Conservation (phyloP, 2,329 filamentous ascomycete genomes). For the Colletotrichum tropicicola region DNA sequence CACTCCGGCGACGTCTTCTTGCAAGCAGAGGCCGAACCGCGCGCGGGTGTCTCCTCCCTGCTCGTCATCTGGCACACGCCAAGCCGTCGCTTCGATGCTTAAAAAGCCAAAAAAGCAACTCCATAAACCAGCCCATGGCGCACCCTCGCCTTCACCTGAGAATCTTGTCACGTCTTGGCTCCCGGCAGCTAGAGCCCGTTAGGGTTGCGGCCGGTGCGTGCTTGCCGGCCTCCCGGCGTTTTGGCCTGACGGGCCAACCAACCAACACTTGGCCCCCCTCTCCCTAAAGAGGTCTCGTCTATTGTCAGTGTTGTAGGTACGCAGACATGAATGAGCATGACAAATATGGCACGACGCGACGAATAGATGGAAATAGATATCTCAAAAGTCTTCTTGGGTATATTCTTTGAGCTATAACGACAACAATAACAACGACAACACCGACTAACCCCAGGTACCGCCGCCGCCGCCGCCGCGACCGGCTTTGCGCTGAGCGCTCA, state of each 20-base stretch:
- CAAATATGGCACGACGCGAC: background rate
- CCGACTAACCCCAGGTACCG: slow-evolving; percentile 84
- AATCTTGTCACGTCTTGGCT: background rate
- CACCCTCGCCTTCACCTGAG: too few species aligned
- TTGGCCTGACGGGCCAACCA: background rate
- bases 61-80: background rate
- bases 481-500: slow-evolving; percentile 86
- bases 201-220: background rate
- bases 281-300: too few species aligned
- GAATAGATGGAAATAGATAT: background rate
- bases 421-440: background rate
- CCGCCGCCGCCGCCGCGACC: slow-evolving; percentile 85
- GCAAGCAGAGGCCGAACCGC: too few species aligned
- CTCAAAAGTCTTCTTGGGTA: background rate
- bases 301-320: too few species aligned
- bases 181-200: background rate
- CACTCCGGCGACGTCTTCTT: too few species aligned
- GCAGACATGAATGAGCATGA: too few species aligned
- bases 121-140: too few species aligned
- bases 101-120: background rate
- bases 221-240: background rate
- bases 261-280: too few species aligned
- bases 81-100: background rate
- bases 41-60: too few species aligned
- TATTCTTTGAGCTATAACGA: background rate